A percentile compares a stretch with the other conserved stretches of the same genome.
phyloP scores from a whole-genome alignment of 176 grass and related monocot genomes.

The Bromus sterilis region DNA sequence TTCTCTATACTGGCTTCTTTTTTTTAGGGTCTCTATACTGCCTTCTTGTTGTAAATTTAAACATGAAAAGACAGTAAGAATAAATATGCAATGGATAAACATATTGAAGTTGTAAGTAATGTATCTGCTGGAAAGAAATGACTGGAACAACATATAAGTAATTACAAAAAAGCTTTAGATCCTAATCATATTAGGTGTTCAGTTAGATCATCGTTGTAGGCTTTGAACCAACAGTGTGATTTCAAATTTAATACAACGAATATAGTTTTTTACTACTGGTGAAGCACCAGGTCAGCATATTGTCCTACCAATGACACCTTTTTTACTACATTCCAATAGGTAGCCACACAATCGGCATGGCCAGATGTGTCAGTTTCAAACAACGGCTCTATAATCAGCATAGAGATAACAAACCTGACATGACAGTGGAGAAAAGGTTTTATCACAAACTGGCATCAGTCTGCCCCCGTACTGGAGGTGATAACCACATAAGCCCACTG shows the following conservation, averaged over 20 bases:
- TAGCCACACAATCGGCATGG: conserved; percentile 72
- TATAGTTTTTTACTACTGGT: background rate
- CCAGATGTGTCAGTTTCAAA: conserved; percentile 80
- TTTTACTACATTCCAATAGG: conserved; percentile 39
- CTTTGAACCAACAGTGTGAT: background rate
- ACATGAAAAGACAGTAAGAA: conserved; percentile 6
- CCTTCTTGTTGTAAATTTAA: conserved; percentile 3
- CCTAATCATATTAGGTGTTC: background rate
- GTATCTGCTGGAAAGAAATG: conserved; percentile 3
- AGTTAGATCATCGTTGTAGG: background rate
- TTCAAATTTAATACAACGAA: background rate
- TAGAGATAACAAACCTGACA: conserved; percentile 41
- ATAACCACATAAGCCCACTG: conserved; percentile 45
- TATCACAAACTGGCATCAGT: conserved; percentile 34
- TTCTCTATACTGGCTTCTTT: no score
- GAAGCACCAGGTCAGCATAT: background rate
- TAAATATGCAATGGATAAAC: background rate
- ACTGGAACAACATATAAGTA: background rate
- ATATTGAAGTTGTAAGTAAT: background rate
- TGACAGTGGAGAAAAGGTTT: conserved; percentile 47
- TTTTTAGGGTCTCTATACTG: background rate
- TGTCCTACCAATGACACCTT: background rate
- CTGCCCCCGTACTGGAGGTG: conserved; percentile 60
- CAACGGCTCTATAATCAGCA: conserved; percentile 85
- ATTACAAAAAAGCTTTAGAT: background rate